Percentiles rank a stretch among this genome's conserved stretches.
These are phyloP conservation scores for Fusarium anguioides DNA, from an alignment of 2,329 filamentous ascomycete species.

Conservation along the genomic window DNA sequence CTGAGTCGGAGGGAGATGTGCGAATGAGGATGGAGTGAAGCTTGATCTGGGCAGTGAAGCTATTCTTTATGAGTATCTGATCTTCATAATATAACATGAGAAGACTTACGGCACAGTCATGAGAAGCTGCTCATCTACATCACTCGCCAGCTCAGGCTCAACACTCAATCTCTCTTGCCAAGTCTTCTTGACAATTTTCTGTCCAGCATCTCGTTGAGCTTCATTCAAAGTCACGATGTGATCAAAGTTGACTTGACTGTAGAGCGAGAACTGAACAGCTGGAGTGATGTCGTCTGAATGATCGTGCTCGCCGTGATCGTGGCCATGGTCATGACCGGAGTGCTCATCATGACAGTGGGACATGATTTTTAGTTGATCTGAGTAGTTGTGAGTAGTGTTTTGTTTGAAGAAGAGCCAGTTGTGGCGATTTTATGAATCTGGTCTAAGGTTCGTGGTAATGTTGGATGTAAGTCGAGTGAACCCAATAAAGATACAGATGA, in stretches of 20 bases:
- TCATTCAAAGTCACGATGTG: constrained; percentile 89
- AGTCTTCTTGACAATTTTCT: constrained; percentile 85
- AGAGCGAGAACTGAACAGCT: constrained; percentile 89
- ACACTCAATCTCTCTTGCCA: constrained; percentile 82
- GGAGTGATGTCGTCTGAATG: constrained; percentile 94
- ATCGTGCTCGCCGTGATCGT: constrained; percentile 75
- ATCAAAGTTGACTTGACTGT: constrained; percentile 92
- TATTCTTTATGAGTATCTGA: constrained; percentile 49
- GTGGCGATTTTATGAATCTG: neutral
- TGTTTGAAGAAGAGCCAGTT: neutral
- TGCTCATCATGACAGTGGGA: constrained; percentile 65
- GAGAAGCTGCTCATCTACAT: constrained; percentile 92
- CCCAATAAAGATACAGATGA: constrained; percentile 26
- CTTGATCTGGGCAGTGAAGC: constrained; percentile 93
- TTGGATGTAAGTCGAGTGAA: constrained; percentile 34
- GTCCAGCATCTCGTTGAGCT: constrained; percentile 72
- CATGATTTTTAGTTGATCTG: constrained; percentile 42
- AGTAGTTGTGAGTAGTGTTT: neutral
- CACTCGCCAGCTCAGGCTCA: constrained; percentile 82
- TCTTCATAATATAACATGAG: neutral
- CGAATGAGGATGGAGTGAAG: constrained; percentile 90
- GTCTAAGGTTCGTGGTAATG: neutral
- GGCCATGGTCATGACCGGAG: constrained; percentile 62
- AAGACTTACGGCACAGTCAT: constrained; percentile 84
- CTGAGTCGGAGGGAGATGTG: constrained; percentile 74